Percentiles rank a stretch among this genome's conserved stretches.
These are phyloP conservation scores for Kodamaea laetipori DNA, from an alignment of 805 yeast species.

Conservation along the genomic window DNA sequence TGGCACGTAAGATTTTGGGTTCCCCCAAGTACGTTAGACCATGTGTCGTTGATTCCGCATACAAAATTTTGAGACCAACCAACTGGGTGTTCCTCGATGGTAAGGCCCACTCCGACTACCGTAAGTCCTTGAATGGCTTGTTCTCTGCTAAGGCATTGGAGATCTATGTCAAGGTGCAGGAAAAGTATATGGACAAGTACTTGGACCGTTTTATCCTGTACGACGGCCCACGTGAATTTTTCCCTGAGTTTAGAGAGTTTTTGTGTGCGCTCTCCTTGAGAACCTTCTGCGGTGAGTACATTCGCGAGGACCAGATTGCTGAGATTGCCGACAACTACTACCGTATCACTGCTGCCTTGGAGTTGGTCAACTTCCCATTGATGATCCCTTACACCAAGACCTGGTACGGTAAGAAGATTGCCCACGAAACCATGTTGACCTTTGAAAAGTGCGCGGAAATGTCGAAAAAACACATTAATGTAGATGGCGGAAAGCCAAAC, in stretches of 20 bases:
- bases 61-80: slow-evolving; percentile 88
- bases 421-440: slow-evolving; percentile 91
- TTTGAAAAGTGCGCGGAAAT: slow-evolving; percentile 85
- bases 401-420: slow-evolving; percentile 94
- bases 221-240: slow-evolving; percentile 71
- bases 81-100: slow-evolving; percentile 99
- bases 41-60: slow-evolving; percentile 97
- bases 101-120: slow-evolving; percentile 90
- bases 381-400: slow-evolving; percentile 95
- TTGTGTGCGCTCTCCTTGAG: slow-evolving; percentile 92
- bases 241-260: slow-evolving; percentile 93
- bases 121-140: slow-evolving; percentile 85
- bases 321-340: slow-evolving; percentile 90
- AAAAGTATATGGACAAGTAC: slow-evolving; percentile 80
- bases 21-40: slow-evolving; percentile 91
- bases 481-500: slow-evolving; percentile 71
- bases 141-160: slow-evolving; percentile 84
- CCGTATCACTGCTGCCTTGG: slow-evolving; percentile 91
- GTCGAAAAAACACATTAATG: slow-evolving; percentile 76
- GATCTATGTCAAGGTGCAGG: slow-evolving; percentile 81
- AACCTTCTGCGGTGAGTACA: slow-evolving; percentile 95
- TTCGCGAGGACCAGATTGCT: slow-evolving; percentile 87
- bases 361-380: slow-evolving; percentile 96
- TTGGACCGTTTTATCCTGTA: slow-evolving; percentile 64
- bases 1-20: slow-evolving; percentile 82